Base-by-base conservation (phyloP, 2,329 filamentous ascomycete genomes). In the Tolypocladium ovalisporum region DNA sequence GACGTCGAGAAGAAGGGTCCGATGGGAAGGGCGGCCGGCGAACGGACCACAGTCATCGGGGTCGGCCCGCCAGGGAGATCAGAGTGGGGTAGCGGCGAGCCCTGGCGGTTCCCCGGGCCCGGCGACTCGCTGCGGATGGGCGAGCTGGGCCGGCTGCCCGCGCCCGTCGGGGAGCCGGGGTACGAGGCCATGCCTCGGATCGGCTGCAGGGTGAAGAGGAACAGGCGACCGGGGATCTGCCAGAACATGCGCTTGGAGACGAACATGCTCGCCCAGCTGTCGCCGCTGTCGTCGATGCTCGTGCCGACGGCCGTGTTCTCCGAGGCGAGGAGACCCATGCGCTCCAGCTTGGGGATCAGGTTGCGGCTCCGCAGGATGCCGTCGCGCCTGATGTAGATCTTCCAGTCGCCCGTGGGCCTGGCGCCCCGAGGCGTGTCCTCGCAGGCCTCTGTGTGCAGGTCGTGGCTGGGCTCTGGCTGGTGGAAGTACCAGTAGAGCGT, bases 401-500 rank as follows among this genome's bases (percentile, higher is more conserved):
- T 80, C 93, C 93, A 97, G 58, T 95, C 90, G 36, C 88, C 91
- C 62, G 83, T 85, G 2, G 93, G 93, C 62, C 83, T 86, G 6
- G 89, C 93, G 6, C 73, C 70, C 22, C 82, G 75, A 0, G 88
- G 87, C 0, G 90, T 93, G 58, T 78, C 70, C 62, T 79, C 81
- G 1, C 86, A 88, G 0, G 81, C 76, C 6, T 83, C 75, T 8
- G 83, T 89, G 22, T 79, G 78, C 37, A 94, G 68, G 54, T 83
- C 80, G 0, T 81, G 78, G 27, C 80, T 77, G 0, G 93, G 93
- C 64, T 87, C 81, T 1, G 85, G 81, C 70, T 96, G 90, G 73
- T 97, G 92, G 65, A 97, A 97, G 76, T 97, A 97, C 93, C 93
- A 97, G 76, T 90, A 96, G 47, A 97, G 77, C 1, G 90, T 92